phyloP scores from a whole-genome alignment of 2,329 filamentous ascomycete species.

The Colletotrichum sojae region DNA sequence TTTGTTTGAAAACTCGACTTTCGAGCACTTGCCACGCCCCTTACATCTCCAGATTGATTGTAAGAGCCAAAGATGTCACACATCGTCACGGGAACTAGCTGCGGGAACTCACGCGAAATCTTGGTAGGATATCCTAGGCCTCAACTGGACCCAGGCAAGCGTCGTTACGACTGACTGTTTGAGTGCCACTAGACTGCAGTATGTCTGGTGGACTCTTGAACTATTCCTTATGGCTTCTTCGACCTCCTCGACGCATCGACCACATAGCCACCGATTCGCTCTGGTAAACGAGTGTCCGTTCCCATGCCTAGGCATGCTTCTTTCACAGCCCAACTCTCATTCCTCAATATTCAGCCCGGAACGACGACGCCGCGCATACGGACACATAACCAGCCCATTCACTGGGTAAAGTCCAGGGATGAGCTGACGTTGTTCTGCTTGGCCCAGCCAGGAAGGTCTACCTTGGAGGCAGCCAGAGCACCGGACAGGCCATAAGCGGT shows the following conservation, averaged over 20 bases:
- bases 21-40: background rate
- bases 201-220: background rate
- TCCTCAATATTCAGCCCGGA: background rate
- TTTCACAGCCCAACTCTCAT: background rate
- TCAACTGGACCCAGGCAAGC: background rate
- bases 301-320: background rate
- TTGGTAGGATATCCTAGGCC: background rate
- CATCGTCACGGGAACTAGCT: background rate
- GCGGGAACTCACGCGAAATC: background rate
- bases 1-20: background rate
- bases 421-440: conserved; percentile 46
- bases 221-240: background rate
- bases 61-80: background rate
- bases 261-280: background rate
- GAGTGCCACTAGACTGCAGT: background rate
- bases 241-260: background rate
- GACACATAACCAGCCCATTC: conserved; percentile 16
- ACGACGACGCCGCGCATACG: background rate
- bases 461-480: conserved; percentile 57
- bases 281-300: background rate
- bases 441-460: conserved; percentile 51
- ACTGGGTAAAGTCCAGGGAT: conserved; percentile 28
- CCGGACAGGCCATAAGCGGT: conserved; percentile 75
- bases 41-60: background rate
- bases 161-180: background rate